Conservation (phyloP, 1,284 basidiomycete genomes). For the Naganishia cerealis region DNA sequence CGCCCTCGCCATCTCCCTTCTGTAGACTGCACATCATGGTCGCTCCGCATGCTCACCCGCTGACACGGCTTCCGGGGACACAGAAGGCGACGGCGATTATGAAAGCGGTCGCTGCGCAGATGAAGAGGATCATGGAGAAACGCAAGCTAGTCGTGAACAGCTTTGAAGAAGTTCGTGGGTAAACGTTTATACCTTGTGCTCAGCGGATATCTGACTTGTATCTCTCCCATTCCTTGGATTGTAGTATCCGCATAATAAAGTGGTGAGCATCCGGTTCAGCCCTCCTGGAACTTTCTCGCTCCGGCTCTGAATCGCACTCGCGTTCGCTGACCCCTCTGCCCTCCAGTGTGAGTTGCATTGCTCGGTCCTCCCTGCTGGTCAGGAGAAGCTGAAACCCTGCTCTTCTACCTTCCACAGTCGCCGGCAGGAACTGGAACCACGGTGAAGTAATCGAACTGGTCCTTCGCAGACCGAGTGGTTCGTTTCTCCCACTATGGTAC, state of each 20-base stretch:
- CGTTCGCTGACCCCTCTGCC: neutral
- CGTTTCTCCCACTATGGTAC: slow-evolving; percentile 46
- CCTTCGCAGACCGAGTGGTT: slow-evolving; percentile 47
- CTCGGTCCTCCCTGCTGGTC: neutral
- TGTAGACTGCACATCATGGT: neutral
- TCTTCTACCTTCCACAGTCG: slow-evolving; percentile 41
- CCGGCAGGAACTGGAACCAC: slow-evolving; percentile 54
- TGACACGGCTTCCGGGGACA: neutral
- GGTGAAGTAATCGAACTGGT: slow-evolving; percentile 56
- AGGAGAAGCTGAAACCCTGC: neutral
- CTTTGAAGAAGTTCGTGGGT: slow-evolving; percentile 47
- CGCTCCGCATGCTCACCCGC: neutral
- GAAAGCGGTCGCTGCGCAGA: slow-evolving; percentile 51
- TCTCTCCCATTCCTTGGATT: neutral
- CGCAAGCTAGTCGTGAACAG: slow-evolving; percentile 50
- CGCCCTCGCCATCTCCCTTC: neutral
- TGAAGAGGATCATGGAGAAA: slow-evolving; percentile 50
- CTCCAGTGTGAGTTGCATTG: slow-evolving; percentile 20
- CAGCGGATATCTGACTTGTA: neutral
- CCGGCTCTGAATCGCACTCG: neutral
- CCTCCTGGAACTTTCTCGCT: neutral
- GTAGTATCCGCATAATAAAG: slow-evolving; percentile 44
- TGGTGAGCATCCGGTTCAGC: slow-evolving; percentile 39
- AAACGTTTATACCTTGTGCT: neutral
- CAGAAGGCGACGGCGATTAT: slow-evolving; percentile 50